Evolutionary conservation across 208 protist genomes (phyloP), one percentile per base, ranked within the genome.

Genomic region (Crithidia acanthocephali): DNA sequence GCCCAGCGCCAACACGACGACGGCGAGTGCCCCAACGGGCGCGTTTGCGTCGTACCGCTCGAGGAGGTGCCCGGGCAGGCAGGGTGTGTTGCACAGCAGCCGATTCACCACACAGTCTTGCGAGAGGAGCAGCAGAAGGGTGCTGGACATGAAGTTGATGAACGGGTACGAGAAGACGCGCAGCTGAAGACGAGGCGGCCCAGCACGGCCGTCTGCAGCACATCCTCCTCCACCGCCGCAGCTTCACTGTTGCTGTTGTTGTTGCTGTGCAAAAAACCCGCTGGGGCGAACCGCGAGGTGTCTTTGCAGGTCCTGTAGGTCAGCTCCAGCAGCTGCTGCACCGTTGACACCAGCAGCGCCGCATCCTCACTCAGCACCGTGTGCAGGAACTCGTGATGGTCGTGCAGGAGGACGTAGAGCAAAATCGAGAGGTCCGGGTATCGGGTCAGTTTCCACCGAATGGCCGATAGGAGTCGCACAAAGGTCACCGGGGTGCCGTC

Each of bases 61-160:
- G 18, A 80, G 51, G 50, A 63, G 62, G 45, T 92, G 85, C 11
- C 55, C 40, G 22, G 79, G 59, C 16, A 62, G 57, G 44, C 79
- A 60, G 20, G 74, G 33, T 2, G 77, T 83, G 68, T 81, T 74
- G 67, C 76, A 85, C 68, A 90, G 51, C 33, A 83, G 55, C 40
- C 76, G 76, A 50, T 88, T 90, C 15, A 93, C 63, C 23, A 88
- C 69, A 23, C 81, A 80, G 57, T 94, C 82, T 64, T 95, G 86
- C 20, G 91, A 94, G 27, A 88, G 56, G 27, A 95, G 74, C 50
- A 95, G 62, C 37, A 95, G 53, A n/a, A 95, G 59, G 22, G 88
- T 94, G 68, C 81, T 84, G 22, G 83, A 82, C 84, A 95, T 92
- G 63, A 91, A 93, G 61, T 80, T 83, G 57, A 92, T 85, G 58